These are phyloP conservation scores for Colletotrichum eremochloae DNA, from an alignment of 2,329 filamentous ascomycete genomes.

Conservation along the genomic window DNA sequence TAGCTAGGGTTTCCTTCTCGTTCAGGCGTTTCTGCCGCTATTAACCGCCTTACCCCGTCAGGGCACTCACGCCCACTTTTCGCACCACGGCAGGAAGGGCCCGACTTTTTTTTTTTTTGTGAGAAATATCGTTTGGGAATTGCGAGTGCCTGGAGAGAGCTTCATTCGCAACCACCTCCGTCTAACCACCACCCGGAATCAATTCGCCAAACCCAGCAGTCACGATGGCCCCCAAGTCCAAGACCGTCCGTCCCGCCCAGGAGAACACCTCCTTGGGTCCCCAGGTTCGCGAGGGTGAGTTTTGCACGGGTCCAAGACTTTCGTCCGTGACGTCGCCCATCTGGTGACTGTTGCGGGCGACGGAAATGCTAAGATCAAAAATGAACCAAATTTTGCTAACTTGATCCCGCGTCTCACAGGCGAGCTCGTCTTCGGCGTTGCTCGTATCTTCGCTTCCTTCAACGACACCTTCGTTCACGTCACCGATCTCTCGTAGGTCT, in stretches of 20 bases:
- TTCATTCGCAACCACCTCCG: constrained; percentile 29
- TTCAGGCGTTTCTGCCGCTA: background rate
- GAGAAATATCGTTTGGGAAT: constrained; percentile 36
- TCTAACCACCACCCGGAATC: constrained; percentile 47
- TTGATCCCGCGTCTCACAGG: constrained; percentile 63
- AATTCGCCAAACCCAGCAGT: constrained; percentile 51
- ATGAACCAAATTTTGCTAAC: constrained; percentile 42
- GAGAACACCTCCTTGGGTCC: constrained; percentile 99
- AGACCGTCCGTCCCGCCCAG: constrained; percentile 88
- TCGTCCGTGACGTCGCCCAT: constrained; percentile 23
- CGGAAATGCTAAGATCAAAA: constrained; percentile 17
- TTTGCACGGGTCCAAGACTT: constrained; percentile 51
- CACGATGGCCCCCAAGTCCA: constrained; percentile 84
- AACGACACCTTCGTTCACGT: constrained; percentile 98
- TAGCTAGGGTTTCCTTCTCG: constrained; percentile 35
- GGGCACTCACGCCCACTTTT: constrained; percentile 35
- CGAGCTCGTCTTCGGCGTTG: constrained; percentile 98
- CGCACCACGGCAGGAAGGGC: background rate
- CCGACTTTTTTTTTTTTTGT: constrained; percentile 5
- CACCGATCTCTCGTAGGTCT: constrained; percentile 92
- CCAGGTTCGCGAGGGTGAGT: constrained; percentile 92
- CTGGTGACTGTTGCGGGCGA: constrained; percentile 87
- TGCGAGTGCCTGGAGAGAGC: constrained; percentile 9
- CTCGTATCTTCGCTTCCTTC: constrained; percentile 97
- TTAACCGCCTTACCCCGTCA: constrained; percentile 28